Base-by-base conservation (phyloP, 148 eudicot species). In the Vaccinium macrocarpon region DNA sequence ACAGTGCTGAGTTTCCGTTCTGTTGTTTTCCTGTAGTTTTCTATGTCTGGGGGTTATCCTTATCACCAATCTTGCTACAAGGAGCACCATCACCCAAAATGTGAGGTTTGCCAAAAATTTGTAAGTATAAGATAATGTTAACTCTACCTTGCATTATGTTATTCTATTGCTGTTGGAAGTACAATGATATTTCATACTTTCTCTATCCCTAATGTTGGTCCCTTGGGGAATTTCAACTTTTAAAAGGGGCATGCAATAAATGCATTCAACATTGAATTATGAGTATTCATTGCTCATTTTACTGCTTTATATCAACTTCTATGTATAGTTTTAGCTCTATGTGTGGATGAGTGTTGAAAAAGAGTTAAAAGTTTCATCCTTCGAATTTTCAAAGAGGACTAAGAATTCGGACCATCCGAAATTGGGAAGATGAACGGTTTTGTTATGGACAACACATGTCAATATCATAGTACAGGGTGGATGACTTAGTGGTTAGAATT, bases 21-120 rank as follows among this genome's bases (percentile, higher is more conserved):
- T n/a, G n/a, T n/a, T n/a, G n/a, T n/a, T n/a, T n/a, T n/a, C n/a
- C n/a, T n/a, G n/a, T n/a, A n/a, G n/a, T n/a, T n/a, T n/a, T n/a
- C n/a, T n/a, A n/a, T n/a, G n/a, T n/a, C n/a, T n/a, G n/a, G n/a
- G n/a, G n/a, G n/a, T n/a, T n/a, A n/a, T n/a, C n/a, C n/a, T n/a
- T n/a, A n/a, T n/a, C n/a, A n/a, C n/a, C n/a, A n/a, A n/a, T n/a
- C n/a, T n/a, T n/a, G n/a, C n/a, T n/a, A n/a, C n/a, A n/a, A n/a
- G n/a, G n/a, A n/a, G n/a, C n/a, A n/a, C n/a, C n/a, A n/a, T n/a
- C n/a, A n/a, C n/a, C n/a, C n/a, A n/a, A n/a, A n/a, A n/a, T n/a
- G n/a, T n/a, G n/a, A 97, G 61, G 98, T 97, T 87, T 97, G 99
- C 91, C 87, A 85, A 53, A 83, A 90, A 82, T 95, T 85, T 83